A percentile compares a stretch with the other conserved stretches of the same genome.
These are phyloP conservation scores for Stygiomarasmius scandens DNA, from an alignment of 1,284 basidiomycete species.

Conservation along the genomic window DNA sequence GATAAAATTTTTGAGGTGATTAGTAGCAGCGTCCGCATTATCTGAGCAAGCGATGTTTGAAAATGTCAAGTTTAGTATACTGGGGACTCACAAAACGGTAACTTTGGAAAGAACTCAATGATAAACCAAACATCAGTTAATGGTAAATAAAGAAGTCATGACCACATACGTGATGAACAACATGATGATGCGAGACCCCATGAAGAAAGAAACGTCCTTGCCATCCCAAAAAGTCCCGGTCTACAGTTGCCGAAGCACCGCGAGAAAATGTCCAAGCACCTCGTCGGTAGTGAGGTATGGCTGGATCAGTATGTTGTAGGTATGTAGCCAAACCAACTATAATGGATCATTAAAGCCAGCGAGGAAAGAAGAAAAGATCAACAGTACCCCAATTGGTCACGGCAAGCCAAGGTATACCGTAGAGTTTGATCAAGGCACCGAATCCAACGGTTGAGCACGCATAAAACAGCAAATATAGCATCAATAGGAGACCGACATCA, in stretches of 20 bases:
- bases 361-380: conserved; percentile 25
- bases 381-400: conserved; percentile 66
- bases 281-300: conserved; percentile 45
- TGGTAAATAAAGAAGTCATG: background rate
- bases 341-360: background rate
- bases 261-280: conserved; percentile 54
- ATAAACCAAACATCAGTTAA: background rate
- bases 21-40: conserved; percentile 53
- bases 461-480: background rate
- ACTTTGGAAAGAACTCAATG: conserved; percentile 12
- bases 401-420: conserved; percentile 58
- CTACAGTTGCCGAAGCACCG: conserved; percentile 65
- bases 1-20: conserved; percentile 52
- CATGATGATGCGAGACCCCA: conserved; percentile 9
- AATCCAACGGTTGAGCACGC: conserved; percentile 33
- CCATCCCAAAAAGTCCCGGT: conserved; percentile 56
- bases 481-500: conserved; percentile 8
- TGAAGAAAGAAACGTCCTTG: conserved; percentile 40
- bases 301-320: conserved; percentile 33
- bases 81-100: conserved; percentile 10
- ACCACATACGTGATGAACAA: conserved; percentile 5
- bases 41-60: conserved; percentile 28
- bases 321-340: conserved; percentile 25
- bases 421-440: conserved; percentile 50
- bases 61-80: conserved; percentile 1